Conservation (phyloP, 1,139 yeast genomes). For the Nakaseomyces uthaithaninus region DNA sequence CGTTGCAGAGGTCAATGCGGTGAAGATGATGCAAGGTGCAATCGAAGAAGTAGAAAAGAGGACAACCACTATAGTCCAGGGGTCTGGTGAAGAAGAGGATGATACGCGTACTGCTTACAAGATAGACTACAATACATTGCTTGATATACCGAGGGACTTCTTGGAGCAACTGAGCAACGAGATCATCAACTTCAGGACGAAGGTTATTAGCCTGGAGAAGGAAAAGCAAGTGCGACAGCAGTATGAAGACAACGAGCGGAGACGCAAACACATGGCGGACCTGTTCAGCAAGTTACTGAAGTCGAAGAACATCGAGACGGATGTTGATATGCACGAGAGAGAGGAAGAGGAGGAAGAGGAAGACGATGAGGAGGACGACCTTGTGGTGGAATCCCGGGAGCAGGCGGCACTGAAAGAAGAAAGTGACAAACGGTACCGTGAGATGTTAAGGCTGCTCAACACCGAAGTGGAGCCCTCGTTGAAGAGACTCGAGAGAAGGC, state of each 20-base stretch:
- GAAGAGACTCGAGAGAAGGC: slow-evolving; percentile 17
- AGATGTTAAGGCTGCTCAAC: slow-evolving; percentile 18
- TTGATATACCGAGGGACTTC: slow-evolving; percentile 54
- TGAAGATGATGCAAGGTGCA: background rate
- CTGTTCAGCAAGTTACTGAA: slow-evolving; percentile 38
- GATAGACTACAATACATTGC: slow-evolving; percentile 52
- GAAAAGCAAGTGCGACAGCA: slow-evolving; percentile 47
- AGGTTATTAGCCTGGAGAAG: slow-evolving; percentile 50
- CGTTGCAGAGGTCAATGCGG: background rate
- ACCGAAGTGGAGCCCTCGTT: slow-evolving; percentile 21
- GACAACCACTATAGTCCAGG: slow-evolving; percentile 7
- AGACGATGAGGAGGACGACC: slow-evolving; percentile 20
- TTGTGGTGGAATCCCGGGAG: slow-evolving; percentile 23
- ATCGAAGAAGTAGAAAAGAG: background rate
- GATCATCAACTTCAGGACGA: slow-evolving; percentile 54
- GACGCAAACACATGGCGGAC: slow-evolving; percentile 44
- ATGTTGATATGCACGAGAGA: slow-evolving; percentile 23
- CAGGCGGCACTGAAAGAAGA: slow-evolving; percentile 22
- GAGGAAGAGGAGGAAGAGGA: slow-evolving; percentile 19
- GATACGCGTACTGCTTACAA: slow-evolving; percentile 39
- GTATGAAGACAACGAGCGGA: slow-evolving; percentile 44
- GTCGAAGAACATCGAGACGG: slow-evolving; percentile 18
- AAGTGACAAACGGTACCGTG: slow-evolving; percentile 24
- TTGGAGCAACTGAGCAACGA: slow-evolving; percentile 51
- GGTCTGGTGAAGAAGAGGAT: slow-evolving; percentile 6